Percentiles rank a stretch among this genome's conserved stretches.
phyloP scores from a whole-genome alignment of 768 basidiomycete genomes.

The Strobilomyces dryophilus region DNA sequence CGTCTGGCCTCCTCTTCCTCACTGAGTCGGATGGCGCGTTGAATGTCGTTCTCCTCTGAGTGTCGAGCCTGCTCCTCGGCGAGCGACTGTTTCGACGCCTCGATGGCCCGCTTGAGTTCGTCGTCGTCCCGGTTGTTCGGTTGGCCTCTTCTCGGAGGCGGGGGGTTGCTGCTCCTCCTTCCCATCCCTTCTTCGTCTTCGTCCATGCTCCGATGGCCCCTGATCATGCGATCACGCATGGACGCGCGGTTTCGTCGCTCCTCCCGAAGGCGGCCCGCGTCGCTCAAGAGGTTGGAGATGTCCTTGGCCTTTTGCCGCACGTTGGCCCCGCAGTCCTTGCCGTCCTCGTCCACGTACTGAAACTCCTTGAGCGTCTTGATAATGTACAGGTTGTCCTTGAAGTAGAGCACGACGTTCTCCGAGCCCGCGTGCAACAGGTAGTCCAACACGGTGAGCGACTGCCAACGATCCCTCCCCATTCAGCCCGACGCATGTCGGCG shows the following conservation, averaged over 20 bases:
- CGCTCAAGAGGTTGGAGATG: conserved; percentile 89
- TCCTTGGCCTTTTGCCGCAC: conserved; percentile 97
- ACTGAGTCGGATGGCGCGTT: conserved; percentile 78
- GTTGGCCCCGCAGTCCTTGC: conserved; percentile 98
- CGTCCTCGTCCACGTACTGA: conserved; percentile 91
- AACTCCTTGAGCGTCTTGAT: conserved; percentile 99
- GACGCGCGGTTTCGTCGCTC: conserved; percentile 79
- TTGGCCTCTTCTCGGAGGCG: conserved; percentile 19
- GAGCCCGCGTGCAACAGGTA: conserved; percentile 95
- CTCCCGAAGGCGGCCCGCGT: conserved; percentile 78
- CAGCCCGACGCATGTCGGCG: conserved; percentile 2
- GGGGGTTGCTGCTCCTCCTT: conserved; percentile 6
- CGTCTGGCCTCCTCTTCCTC: conserved; percentile 87
- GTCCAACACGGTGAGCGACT: conserved; percentile 92
- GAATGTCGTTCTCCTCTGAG: conserved; percentile 80
- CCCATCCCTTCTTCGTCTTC: conserved; percentile 26
- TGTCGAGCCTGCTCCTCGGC: conserved; percentile 61
- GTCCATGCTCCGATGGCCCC: conserved; percentile 43
- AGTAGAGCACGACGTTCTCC: conserved; percentile 98
- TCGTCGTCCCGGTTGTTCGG: conserved; percentile 62
- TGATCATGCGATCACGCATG: conserved; percentile 95
- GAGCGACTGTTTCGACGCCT: conserved; percentile 76
- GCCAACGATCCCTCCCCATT: not conserved
- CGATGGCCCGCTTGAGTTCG: conserved; percentile 81
- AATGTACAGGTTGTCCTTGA: conserved; percentile 94